Conservation (phyloP, 768 basidiomycete species). For the Imleria badia region DNA sequence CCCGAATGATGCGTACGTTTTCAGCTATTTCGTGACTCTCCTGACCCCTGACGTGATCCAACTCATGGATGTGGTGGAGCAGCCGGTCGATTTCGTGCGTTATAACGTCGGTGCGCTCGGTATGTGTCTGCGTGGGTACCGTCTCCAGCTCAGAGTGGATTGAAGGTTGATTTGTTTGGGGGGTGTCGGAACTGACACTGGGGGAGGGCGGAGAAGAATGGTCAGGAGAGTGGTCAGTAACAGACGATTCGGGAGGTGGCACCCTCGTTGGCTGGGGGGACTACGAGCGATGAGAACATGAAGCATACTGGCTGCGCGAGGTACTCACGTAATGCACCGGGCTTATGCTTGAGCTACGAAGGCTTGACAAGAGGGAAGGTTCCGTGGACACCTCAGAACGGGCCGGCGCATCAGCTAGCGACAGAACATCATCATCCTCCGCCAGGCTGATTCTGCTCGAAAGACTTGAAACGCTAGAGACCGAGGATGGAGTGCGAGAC, state of each 20-base stretch:
- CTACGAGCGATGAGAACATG: constrained; percentile 10
- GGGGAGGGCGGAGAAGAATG: constrained; percentile 43
- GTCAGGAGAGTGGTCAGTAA: constrained; percentile 27
- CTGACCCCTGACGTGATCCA: constrained; percentile 60
- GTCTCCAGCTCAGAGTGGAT: constrained; percentile 47
- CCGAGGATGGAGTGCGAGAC: constrained; percentile 39
- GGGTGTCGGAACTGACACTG: constrained; percentile 52
- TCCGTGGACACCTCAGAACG: constrained; percentile 47
- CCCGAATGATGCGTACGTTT: constrained; percentile 67
- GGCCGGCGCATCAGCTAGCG: constrained; percentile 17
- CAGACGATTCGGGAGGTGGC: constrained; percentile 29
- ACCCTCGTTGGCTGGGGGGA: constrained; percentile 35
- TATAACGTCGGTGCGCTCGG: constrained; percentile 40
- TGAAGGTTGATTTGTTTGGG: constrained; percentile 47
- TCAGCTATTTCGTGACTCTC: constrained; percentile 65
- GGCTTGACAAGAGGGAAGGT: constrained; percentile 57
- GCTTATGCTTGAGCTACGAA: constrained; percentile 21
- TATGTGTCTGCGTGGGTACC: constrained; percentile 37
- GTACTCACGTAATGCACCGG: constrained; percentile 38
- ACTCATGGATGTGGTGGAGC: constrained; percentile 56
- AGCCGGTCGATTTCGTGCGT: constrained; percentile 54
- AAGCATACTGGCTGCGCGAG: not conserved
- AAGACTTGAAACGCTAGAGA: constrained; percentile 44
- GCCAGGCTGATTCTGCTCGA: constrained; percentile 38
- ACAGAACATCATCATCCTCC: constrained; percentile 31